These are phyloP conservation scores for Saccharomyces pastorianus DNA, from an alignment of 1,139 yeast species.

Conservation along the genomic window DNA sequence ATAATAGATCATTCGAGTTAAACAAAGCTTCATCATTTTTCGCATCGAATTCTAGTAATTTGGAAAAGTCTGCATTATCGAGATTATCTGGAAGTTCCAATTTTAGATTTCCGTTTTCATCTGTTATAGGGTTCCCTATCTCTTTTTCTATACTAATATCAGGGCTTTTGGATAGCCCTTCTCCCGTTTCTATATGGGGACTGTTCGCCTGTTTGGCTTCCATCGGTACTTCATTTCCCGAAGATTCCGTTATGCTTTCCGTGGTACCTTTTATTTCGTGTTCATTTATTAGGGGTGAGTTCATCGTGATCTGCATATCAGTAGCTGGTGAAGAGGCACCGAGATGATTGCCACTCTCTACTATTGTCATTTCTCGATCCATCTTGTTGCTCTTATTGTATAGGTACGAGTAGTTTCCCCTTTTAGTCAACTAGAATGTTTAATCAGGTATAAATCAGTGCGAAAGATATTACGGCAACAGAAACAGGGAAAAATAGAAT, in stretches of 20 bases:
- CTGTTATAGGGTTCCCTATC: neutral
- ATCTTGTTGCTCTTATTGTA: neutral
- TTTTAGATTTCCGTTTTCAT: slow-evolving; percentile 7
- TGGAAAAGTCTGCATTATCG: slow-evolving; percentile 23
- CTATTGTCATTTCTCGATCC: neutral
- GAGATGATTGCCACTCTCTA: neutral
- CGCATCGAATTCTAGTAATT: slow-evolving; percentile 23
- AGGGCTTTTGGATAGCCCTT: neutral
- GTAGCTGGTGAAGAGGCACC: neutral
- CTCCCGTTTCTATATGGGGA: neutral
- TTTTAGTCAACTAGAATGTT: neutral
- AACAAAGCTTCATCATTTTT: slow-evolving; percentile 21
- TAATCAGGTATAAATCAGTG: neutral
- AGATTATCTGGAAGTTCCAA: slow-evolving; percentile 16
- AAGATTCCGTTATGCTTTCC: neutral
- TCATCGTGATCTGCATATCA: neutral
- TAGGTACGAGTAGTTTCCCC: neutral
- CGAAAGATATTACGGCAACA: neutral
- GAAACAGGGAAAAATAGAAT: neutral
- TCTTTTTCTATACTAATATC: neutral
- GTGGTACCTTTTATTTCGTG: neutral
- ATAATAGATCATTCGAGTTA: slow-evolving; percentile 14
- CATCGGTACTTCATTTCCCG: neutral
- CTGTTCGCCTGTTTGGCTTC: neutral
- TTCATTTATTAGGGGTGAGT: neutral